Base-by-base conservation (phyloP, 2,329 filamentous ascomycete genomes). In the Harringtonia lauricola region DNA sequence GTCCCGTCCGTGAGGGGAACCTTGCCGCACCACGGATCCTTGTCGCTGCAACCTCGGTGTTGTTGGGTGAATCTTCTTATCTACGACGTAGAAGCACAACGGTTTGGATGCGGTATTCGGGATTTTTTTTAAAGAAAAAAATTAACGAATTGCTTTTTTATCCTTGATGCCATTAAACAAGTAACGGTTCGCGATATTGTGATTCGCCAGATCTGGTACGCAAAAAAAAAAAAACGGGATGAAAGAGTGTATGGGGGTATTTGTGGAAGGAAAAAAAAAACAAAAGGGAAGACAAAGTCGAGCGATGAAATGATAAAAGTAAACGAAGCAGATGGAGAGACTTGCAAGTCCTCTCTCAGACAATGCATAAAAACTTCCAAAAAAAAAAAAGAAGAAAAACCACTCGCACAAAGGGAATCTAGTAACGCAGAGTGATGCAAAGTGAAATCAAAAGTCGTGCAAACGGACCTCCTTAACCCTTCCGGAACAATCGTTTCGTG, bases 401-500 rank as follows among this genome's bases (percentile, higher is more conserved):
- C 31, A 15, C 10, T 7, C 10, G 24, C 10, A 26, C 7, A 7
- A 26, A 7, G 24, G 24, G 24, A 26, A 26, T 26, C 24, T 26
- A 10, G 24, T 26, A 26, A 10, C 10, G 24, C 4, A 7, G 17
- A 18, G 7, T 21, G 26, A 7, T 33, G 30, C 7, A 33, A 33
- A 33, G 24, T 10, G 10, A 26, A 26, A 7, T 6, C 17, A 22
- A 6, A 28, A 9, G 12, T 36, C 34, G 19, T 19, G 24, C 10
- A 13, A 8, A 19, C 13, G 13, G 18, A 24, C 17, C 3, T 8
- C n/a, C 18, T 42, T 40, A 45, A 10, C 41, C 50, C 38, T 46
- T 51, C 54, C 78, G 70, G 55, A 84, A 86, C 41, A 89, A 58
- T 52, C 85, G 72, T 64, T 83, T 83, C 15, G 84, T 88, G 8